These are phyloP conservation scores for Phytophthora syringae DNA, from an alignment of 352 stramenopile genomes.

Conservation along the genomic window DNA sequence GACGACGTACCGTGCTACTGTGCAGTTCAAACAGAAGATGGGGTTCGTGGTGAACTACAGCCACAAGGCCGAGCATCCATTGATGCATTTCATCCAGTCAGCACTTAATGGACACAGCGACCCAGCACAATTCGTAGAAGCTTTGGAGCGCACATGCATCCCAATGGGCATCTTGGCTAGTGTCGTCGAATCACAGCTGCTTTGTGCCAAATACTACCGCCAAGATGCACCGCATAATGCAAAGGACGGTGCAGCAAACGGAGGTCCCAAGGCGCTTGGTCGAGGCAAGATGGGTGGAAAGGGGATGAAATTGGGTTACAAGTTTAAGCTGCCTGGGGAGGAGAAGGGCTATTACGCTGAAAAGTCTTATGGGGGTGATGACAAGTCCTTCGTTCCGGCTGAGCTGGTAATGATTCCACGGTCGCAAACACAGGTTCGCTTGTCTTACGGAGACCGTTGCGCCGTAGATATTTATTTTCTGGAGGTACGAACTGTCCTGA, in stretches of 20 bases:
- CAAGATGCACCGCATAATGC: slow-evolving; percentile 52
- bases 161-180: slow-evolving; percentile 85
- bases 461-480: slow-evolving; percentile 93
- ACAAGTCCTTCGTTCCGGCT: slow-evolving; percentile 86
- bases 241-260: slow-evolving; percentile 45
- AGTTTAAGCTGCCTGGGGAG: slow-evolving; percentile 87
- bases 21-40: slow-evolving; percentile 91
- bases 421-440: slow-evolving; percentile 83
- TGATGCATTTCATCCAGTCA: slow-evolving; percentile 90
- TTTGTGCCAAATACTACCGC: slow-evolving; percentile 86
- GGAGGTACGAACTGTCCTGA: slow-evolving; percentile 53
- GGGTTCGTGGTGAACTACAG: slow-evolving; percentile 89
- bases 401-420: slow-evolving; percentile 86
- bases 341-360: slow-evolving; percentile 88
- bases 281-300: slow-evolving; percentile 82
- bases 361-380: slow-evolving; percentile 84
- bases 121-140: slow-evolving; percentile 80
- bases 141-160: slow-evolving; percentile 84
- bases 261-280: slow-evolving; percentile 56
- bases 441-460: slow-evolving; percentile 86
- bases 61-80: slow-evolving; percentile 83
- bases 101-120: slow-evolving; percentile 84
- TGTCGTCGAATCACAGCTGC: slow-evolving; percentile 82
- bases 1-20: slow-evolving; percentile 80
- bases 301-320: slow-evolving; percentile 89